Base-by-base conservation (phyloP, 2,329 filamentous ascomycete species). In the Iodosphaeria phyllophila region DNA sequence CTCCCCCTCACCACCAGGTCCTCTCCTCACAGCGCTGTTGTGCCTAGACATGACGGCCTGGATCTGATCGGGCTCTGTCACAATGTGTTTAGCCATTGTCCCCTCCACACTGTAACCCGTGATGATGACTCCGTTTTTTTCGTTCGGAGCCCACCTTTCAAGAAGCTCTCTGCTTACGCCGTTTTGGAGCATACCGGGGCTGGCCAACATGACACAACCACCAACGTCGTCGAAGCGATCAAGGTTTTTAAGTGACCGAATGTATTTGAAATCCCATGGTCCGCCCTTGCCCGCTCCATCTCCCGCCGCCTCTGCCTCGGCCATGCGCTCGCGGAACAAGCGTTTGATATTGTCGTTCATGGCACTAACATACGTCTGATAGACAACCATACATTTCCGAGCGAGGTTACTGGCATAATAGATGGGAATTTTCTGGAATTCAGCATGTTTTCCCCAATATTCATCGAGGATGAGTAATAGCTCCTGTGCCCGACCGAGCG, bases 321-420 rank as follows among this genome's bases (percentile, higher is more conserved):
- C 82, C 70, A 92, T 91, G 23, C 82, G 72, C 48, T 91, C 83
- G 26, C 77, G 66, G 51, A 93, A 93, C n/a, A 92, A 65, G 8
- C 80, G 70, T 48, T 92, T 93, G 57, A 98, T 95, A 41, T 93
- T 95, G 43, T 95, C 86, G 46, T 98, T 98, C 89, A 98, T 98
- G 28, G 84, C 83, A 24, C 84, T 82, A 24, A 95, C 82, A 41
- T 95, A 98, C 2, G 89, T 98, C 47, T 95, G 89, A 45, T 98
- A 98, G 4, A 95, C 83, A 16, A 93, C 69, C 89, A 98, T 98
- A 54, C 89, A 98, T 50, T 92, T 89, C 33, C 86, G 64, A 1
- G 89, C 89, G 20, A 95, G 67, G 40, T 92, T 92, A 40, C 80
- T 89, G 27, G 91, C 91, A 48, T 95, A 98, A 56, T 95, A 98